phyloP scores from a whole-genome alignment of 1,284 basidiomycete genomes.

The Cutaneotrichosporon sp. region DNA sequence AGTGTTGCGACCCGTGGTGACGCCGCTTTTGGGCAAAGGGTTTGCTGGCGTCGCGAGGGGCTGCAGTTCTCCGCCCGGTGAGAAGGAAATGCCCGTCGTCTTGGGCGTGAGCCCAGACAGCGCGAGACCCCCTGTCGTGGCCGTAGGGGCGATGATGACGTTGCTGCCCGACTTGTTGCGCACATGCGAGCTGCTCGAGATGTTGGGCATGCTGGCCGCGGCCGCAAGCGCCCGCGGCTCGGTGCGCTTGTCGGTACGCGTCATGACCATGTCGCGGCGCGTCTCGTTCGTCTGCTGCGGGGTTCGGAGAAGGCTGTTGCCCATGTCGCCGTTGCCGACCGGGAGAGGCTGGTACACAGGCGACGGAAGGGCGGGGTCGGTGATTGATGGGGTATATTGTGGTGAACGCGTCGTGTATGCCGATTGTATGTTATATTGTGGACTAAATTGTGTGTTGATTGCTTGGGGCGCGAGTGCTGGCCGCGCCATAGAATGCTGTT shows the following conservation, averaged over 20 bases:
- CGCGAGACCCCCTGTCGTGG: neutral
- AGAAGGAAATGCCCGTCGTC: slow-evolving; percentile 4
- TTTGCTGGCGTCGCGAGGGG: neutral
- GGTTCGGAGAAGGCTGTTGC: slow-evolving; percentile 2
- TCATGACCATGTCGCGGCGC: slow-evolving; percentile 5
- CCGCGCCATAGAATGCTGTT: slow-evolving; percentile 3
- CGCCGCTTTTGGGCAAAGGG: neutral
- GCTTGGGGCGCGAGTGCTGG: neutral
- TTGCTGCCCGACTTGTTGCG: neutral
- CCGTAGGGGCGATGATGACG: neutral
- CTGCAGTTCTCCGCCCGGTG: neutral
- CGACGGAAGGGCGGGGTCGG: slow-evolving; percentile 21
- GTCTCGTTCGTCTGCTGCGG: slow-evolving; percentile 4
- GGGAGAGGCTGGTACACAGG: slow-evolving; percentile 15
- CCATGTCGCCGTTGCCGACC: slow-evolving; percentile 1
- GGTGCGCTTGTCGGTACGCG: slow-evolving; percentile 3
- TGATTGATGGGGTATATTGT: slow-evolving; percentile 15
- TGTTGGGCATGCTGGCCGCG: slow-evolving; percentile 6
- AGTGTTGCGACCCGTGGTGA: slow-evolving; percentile 5
- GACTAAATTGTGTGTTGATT: neutral
- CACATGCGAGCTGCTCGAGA: neutral
- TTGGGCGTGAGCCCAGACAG: neutral
- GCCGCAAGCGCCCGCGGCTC: neutral
- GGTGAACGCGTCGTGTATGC: slow-evolving; percentile 18
- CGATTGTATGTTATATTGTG: slow-evolving; percentile 11